Evolutionary conservation across 805 yeast genomes (phyloP).

Genomic region (Wickerhamiella azymoides): DNA sequence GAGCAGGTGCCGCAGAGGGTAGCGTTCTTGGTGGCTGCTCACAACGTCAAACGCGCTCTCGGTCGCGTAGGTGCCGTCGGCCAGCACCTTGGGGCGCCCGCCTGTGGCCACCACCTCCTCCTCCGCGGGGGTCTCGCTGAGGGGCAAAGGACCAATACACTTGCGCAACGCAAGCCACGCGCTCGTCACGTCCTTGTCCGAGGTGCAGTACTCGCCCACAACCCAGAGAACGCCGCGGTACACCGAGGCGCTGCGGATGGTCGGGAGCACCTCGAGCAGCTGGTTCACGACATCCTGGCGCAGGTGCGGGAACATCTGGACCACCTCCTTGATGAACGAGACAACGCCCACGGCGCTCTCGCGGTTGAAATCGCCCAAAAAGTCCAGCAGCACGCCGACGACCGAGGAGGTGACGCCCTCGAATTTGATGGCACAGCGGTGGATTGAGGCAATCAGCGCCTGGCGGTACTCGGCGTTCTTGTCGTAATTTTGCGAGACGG

Average conservation of each 20-base stretch:
- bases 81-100: slow-evolving; percentile 58
- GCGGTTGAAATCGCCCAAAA: slow-evolving; percentile 67
- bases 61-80: slow-evolving; percentile 99
- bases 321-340: slow-evolving; percentile 84
- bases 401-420: slow-evolving; percentile 86
- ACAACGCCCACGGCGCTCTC: slow-evolving; percentile 81
- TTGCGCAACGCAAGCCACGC: slow-evolving; percentile 80
- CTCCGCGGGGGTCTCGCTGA: slow-evolving; percentile 24
- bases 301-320: slow-evolving; percentile 77
- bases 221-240: slow-evolving; percentile 93
- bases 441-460: slow-evolving; percentile 74
- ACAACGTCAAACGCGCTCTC: slow-evolving; percentile 53
- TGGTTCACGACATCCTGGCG: slow-evolving; percentile 50
- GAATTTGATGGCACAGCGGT: slow-evolving; percentile 73
- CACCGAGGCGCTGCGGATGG: slow-evolving; percentile 75
- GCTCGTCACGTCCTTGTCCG: slow-evolving; percentile 55
- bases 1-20: slow-evolving; percentile 70
- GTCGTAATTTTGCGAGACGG: slow-evolving; percentile 52
- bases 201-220: slow-evolving; percentile 76
- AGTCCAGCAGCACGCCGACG: slow-evolving; percentile 74
- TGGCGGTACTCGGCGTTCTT: slow-evolving; percentile 78
- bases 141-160: slow-evolving; percentile 84
- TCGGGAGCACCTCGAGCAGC: slow-evolving; percentile 47
- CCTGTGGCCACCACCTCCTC: slow-evolving; percentile 21
- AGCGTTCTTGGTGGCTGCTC: slow-evolving; percentile 27